Conservation (phyloP, 495 filamentous ascomycete genomes). For the Aspergillus olivimuriae region DNA sequence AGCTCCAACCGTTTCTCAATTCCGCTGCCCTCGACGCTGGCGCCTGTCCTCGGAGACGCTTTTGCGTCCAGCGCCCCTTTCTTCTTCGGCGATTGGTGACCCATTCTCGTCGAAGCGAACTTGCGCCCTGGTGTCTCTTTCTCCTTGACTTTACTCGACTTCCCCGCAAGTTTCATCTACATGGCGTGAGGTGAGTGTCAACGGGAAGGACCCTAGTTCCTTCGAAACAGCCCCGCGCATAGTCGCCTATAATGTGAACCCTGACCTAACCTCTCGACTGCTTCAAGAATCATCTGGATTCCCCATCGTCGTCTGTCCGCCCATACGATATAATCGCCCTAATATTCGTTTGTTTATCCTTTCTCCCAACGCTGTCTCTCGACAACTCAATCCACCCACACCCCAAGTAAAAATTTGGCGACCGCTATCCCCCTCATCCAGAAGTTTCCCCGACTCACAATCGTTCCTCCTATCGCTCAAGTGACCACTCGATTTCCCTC, state of each 20-base stretch:
- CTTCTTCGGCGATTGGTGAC: constrained; percentile 3
- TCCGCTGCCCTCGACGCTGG: constrained; percentile 13
- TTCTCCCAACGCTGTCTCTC: constrained; percentile 6
- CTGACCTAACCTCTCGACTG: constrained; percentile 5
- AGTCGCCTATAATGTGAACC: neutral
- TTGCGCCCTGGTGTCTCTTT: constrained; percentile 8
- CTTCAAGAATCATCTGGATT: neutral
- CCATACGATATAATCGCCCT: too few relatives aligned
- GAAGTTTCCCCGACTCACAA: neutral
- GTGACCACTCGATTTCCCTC: neutral
- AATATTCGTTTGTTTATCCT: constrained; percentile 8
- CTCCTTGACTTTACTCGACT: constrained; percentile 6
- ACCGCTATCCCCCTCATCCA: neutral
- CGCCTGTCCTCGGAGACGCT: constrained; percentile 6
- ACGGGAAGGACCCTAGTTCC: constrained; percentile 11
- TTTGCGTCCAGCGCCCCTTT: constrained; percentile 3
- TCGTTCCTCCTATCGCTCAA: neutral
- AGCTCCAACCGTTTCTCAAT: constrained; percentile 19
- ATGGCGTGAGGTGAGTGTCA: constrained; percentile 23
- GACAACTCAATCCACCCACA: constrained; percentile 7
- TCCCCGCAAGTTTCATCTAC: constrained; percentile 22
- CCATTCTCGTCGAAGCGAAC: neutral
- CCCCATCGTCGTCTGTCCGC: too few relatives aligned
- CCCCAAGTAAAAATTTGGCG: neutral
- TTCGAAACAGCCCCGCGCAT: constrained; percentile 15